Evolutionary conservation across 352 stramenopile genomes (phyloP).

Genomic region (Phytophthora melonis): DNA sequence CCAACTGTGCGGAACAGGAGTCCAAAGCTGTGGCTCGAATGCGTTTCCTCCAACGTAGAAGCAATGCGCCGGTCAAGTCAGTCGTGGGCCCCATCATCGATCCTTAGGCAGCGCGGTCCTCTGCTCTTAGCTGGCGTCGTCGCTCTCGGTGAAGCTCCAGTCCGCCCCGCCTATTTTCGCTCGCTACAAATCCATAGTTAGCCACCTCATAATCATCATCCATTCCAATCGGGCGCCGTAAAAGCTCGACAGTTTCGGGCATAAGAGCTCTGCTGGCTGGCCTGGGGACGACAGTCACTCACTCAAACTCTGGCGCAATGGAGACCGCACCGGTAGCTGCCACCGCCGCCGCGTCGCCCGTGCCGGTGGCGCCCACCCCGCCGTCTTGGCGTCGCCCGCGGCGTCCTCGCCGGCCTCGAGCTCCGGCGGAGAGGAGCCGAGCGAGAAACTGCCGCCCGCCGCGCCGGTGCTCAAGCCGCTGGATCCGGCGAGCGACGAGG

Average conservation of each 20-base stretch:
- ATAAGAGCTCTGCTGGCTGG: neutral
- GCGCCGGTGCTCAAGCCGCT: conserved; percentile 28
- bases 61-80: too few relatives aligned
- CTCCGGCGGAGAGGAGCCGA: conserved; percentile 38
- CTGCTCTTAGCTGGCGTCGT: too few relatives aligned
- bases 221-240: conserved; percentile 3
- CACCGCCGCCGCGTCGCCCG: neutral
- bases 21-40: too few relatives aligned
- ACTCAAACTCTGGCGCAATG: conserved; percentile 3
- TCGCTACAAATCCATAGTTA: conserved; percentile 31
- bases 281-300: neutral
- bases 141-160: neutral
- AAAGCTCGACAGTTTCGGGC: conserved; percentile 26
- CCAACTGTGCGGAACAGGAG: neutral
- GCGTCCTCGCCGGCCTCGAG: conserved; percentile 46
- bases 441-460: conserved; percentile 31
- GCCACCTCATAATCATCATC: conserved; percentile 8
- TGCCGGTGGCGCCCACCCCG: neutral
- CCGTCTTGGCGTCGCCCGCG: conserved; percentile 1
- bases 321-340: neutral
- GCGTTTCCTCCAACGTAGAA: too few relatives aligned
- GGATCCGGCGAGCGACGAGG: conserved; percentile 38
- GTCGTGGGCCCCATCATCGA: too few relatives aligned
- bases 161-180: conserved; percentile 33
- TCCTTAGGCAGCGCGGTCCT: too few relatives aligned